phyloP scores from a whole-genome alignment of 768 basidiomycete species.

The Lactifluus piperatus region DNA sequence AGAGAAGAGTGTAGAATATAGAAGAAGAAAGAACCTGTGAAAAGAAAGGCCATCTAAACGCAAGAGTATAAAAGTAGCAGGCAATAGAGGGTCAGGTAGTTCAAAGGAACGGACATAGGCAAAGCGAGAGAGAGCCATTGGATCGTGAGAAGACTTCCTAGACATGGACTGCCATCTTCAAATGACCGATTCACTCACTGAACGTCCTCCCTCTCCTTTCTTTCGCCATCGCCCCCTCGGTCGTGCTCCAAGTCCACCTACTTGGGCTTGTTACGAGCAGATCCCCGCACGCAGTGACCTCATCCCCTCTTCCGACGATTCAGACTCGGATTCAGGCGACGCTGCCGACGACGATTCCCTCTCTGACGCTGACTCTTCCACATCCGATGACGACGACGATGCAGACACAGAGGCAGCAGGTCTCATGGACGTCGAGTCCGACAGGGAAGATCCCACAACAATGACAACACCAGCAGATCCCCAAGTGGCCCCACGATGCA shows the following conservation, averaged over 20 bases:
- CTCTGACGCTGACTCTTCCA: constrained; percentile 24
- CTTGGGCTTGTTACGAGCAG: constrained; percentile 89
- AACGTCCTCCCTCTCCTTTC: constrained; percentile 33
- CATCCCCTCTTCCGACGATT: constrained; percentile 36
- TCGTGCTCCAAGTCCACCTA: constrained; percentile 74
- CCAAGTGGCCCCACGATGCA: neutral
- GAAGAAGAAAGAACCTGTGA: constrained; percentile 53
- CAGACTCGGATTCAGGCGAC: constrained; percentile 13
- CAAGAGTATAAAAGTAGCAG: constrained; percentile 74
- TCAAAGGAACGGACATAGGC: constrained; percentile 89
- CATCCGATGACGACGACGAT: constrained; percentile 25
- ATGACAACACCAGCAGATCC: neutral
- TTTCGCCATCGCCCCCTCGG: constrained; percentile 66
- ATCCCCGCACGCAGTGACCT: constrained; percentile 34
- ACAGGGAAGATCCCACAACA: neutral
- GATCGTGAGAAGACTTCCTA: constrained; percentile 6
- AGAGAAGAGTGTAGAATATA: too few species aligned
- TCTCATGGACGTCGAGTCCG: constrained; percentile 24
- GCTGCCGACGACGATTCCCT: constrained; percentile 16
- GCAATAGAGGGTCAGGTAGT: constrained; percentile 77
- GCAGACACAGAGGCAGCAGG: constrained; percentile 27
- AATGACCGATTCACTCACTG: constrained; percentile 6
- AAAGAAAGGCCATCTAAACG: constrained; percentile 92
- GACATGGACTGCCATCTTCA: too few species aligned
- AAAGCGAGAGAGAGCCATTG: constrained; percentile 90